These are phyloP conservation scores for Populus deltoides DNA, from an alignment of 345 rosid genomes.

Conservation along the genomic window DNA sequence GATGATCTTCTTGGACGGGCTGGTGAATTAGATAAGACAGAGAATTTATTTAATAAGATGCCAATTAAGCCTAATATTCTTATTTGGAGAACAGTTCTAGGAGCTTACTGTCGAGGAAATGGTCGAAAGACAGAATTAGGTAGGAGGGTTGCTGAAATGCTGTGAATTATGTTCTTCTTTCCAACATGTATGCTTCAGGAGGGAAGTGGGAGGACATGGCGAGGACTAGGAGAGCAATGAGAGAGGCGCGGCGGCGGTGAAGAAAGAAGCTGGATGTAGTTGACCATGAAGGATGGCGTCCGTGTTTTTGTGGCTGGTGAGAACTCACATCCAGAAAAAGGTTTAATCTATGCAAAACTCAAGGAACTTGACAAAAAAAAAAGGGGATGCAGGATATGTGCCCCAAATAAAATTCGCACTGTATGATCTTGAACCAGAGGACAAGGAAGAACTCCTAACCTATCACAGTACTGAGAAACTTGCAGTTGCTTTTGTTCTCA, in stretches of 20 bases:
- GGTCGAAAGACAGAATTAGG: conserved; percentile 63
- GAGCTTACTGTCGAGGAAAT: conserved; percentile 72
- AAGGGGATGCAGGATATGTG: conserved; percentile 73
- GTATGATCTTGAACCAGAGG: conserved; percentile 77
- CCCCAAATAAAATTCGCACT: conserved; percentile 68
- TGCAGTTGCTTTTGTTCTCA: conserved; percentile 75
- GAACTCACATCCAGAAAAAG: conserved; percentile 61
- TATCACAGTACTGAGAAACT: conserved; percentile 81
- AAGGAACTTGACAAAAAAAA: conserved; percentile 63
- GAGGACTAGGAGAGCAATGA: conserved; percentile 66
- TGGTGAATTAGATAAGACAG: conserved; percentile 67
- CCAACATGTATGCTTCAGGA: conserved; percentile 86
- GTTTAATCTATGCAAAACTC: conserved; percentile 60
- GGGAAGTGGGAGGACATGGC: conserved; percentile 81
- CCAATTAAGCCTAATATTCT: conserved; percentile 75
- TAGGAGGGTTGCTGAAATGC: conserved; percentile 67
- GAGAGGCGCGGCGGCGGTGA: conserved; percentile 49
- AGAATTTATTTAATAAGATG: conserved; percentile 59
- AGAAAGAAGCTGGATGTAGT: conserved; percentile 90
- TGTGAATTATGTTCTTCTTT: conserved; percentile 72
- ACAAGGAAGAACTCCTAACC: conserved; percentile 73
- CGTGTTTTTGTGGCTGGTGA: conserved; percentile 86
- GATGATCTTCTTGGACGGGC: conserved; percentile 82
- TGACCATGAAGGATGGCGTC: conserved; percentile 91
- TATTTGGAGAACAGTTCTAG: conserved; percentile 86